Conservation (phyloP, 768 basidiomycete genomes). For the Leccinum incarnatum region DNA sequence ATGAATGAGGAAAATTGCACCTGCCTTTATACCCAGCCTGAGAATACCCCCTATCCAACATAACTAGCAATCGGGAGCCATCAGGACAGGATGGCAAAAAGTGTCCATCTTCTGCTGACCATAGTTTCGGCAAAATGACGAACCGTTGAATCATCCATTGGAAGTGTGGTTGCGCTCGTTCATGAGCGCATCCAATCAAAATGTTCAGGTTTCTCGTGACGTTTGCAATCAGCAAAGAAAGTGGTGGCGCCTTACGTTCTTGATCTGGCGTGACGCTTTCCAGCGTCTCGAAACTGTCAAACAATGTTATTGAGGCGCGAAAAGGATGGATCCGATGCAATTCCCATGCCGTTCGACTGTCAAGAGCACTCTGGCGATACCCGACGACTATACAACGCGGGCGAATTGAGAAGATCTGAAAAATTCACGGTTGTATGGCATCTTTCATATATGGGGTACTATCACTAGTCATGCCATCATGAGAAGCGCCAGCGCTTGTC, state of each 20-base stretch:
- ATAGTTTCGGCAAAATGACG: too few relatives aligned
- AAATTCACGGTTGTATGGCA: too few relatives aligned
- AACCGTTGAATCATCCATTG: too few relatives aligned
- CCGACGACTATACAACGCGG: not conserved
- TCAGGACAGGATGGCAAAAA: too few relatives aligned
- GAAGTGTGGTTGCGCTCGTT: not conserved
- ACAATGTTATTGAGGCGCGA: not conserved
- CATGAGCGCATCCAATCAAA: not conserved
- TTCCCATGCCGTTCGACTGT: too few relatives aligned
- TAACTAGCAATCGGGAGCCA: not conserved
- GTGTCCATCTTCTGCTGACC: too few relatives aligned
- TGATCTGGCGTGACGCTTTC: not conserved
- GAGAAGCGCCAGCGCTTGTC: too few relatives aligned
- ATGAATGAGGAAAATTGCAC: not conserved
- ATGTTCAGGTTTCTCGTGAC: not conserved
- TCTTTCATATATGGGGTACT: too few relatives aligned
- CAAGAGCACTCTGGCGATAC: not conserved
- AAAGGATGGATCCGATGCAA: not conserved
- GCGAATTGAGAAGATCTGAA: not conserved
- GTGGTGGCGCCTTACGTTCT: not conserved
- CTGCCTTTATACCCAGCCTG: constrained; percentile 3
- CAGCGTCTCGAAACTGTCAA: not conserved
- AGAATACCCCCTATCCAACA: not conserved
- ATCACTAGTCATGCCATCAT: too few relatives aligned
- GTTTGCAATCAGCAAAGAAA: not conserved